Conservation (phyloP, 192 early-diverging fungal species). For the Geranomyces michiganensis region DNA sequence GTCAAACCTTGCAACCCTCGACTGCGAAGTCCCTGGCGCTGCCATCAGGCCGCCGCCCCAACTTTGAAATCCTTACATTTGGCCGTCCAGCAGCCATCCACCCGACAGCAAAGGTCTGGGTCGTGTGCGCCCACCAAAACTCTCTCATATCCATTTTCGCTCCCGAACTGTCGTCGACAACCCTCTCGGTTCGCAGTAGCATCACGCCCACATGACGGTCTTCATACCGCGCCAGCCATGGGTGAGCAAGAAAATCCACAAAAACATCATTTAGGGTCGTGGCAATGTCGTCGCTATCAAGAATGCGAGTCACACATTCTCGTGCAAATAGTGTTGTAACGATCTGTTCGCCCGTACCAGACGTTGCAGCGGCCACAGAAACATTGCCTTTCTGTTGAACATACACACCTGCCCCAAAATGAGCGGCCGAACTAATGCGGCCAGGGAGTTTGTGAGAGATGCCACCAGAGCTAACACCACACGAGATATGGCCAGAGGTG, state of each 20-base stretch:
- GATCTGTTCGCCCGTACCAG: conserved; percentile 85
- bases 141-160: conserved; percentile 44
- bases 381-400: not conserved
- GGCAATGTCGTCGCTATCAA: not conserved
- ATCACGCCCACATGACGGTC: not conserved
- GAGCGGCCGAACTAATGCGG: conserved; percentile 84
- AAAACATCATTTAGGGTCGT: not conserved
- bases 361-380: conserved; percentile 64
- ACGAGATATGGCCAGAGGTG: conserved; percentile 57
- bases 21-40: not conserved
- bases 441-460: conserved; percentile 83
- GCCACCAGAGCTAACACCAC: conserved; percentile 85
- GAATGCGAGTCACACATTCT: not conserved
- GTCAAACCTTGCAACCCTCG: not conserved
- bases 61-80: conserved; percentile 20
- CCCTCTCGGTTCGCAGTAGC: conserved; percentile 10
- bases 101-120: conserved; percentile 62
- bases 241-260: not conserved
- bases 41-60: not conserved
- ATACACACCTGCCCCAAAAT: conserved; percentile 49
- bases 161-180: conserved; percentile 5
- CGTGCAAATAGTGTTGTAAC: conserved; percentile 71
- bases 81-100: conserved; percentile 36
- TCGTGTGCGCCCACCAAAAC: conserved; percentile 72
- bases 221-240: not conserved